Base-by-base conservation (phyloP, 2,329 filamentous ascomycete genomes). In the Onygenales sp. region DNA sequence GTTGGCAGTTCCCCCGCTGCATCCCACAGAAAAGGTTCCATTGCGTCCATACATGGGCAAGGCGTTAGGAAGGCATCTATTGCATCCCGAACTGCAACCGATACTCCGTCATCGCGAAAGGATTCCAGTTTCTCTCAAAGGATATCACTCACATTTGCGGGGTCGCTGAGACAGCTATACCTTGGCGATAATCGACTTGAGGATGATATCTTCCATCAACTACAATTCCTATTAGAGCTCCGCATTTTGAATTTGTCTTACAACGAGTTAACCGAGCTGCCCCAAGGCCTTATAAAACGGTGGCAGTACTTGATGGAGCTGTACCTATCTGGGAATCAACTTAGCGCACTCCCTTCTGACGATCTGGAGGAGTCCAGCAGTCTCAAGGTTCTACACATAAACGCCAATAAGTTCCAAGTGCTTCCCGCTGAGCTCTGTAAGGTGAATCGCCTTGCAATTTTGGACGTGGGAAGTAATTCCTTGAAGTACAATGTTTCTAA, bases 401-500 rank as follows among this genome's bases (percentile, higher is more conserved):
- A 98, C 72, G 88, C 86, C 66, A 98, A 98, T 74, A 93, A 95
- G 66, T 98, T 98, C 67, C 95, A 95, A 61, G 94, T 95, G 36
- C 77, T 98, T 17, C 93, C 93, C 2, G 93, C 93, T 7, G 93
- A 98, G 66, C 85, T 98, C 48, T 94, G 90, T 56, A 89, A 95
- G 68, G 89, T 95, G 44, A 88, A 90, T 71, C 93, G 93, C 69
- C 80, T 98, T 31, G 85, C 90, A 4, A 86, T 96, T 49, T 77
- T 98, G 49, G 93, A 98, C 70, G 94, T 94, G 57, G 92, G 91
- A 56, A 96, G 88, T 77, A 98, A 98, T 66, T 84, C 82, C 21
- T 77, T 98, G 54, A 98, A 97, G 70, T 98, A 98, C 79, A 98
- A 98, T 67, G 94, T 98, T 47, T 93, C 90, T 33, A 98, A 98